These are phyloP conservation scores for Pythium grandisporangium DNA, from an alignment of 352 stramenopile species.

Conservation along the genomic window DNA sequence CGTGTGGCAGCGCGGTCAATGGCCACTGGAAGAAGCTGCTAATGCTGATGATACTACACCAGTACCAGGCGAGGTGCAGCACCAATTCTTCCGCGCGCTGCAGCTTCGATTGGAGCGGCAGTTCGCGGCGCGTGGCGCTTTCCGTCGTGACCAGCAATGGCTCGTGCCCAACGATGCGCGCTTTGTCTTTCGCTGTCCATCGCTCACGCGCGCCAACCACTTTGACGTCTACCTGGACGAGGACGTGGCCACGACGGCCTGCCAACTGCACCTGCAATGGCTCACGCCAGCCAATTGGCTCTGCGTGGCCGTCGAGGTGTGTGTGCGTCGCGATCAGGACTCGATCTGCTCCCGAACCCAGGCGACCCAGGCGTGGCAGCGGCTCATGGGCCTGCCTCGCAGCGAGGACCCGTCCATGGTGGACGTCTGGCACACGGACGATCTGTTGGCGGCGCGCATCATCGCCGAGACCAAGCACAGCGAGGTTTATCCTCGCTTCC, in stretches of 20 bases:
- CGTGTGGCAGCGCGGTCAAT: conserved; percentile 1
- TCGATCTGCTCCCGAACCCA: conserved; percentile 14
- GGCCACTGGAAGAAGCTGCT: conserved; percentile 3
- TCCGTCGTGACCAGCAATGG: conserved; percentile 19
- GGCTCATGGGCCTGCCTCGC: conserved; percentile 46
- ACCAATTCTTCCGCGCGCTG: conserved; percentile 36
- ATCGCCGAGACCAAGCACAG: conserved; percentile 53
- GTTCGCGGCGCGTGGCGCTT: conserved; percentile 31
- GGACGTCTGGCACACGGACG: conserved; percentile 65
- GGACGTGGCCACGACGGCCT: conserved; percentile 22
- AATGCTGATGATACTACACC: conserved; percentile 1
- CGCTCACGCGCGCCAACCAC: conserved; percentile 40
- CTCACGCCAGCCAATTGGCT: conserved; percentile 33
- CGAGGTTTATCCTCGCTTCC: conserved; percentile 54
- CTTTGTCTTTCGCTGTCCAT: conserved; percentile 55
- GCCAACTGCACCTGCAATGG: conserved; percentile 41
- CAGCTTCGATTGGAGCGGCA: conserved; percentile 12
- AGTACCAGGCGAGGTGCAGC: conserved; percentile 9
- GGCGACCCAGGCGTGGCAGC: conserved; percentile 53
- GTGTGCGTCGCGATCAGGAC: conserved; percentile 1
- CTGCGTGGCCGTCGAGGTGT: conserved; percentile 40
- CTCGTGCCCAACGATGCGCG: conserved; percentile 47
- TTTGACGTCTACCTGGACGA: conserved; percentile 64
- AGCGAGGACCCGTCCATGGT: conserved; percentile 49
- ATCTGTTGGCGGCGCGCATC: conserved; percentile 36